Base-by-base conservation (phyloP, 306 rosid genomes). In the Cicer arietinum region DNA sequence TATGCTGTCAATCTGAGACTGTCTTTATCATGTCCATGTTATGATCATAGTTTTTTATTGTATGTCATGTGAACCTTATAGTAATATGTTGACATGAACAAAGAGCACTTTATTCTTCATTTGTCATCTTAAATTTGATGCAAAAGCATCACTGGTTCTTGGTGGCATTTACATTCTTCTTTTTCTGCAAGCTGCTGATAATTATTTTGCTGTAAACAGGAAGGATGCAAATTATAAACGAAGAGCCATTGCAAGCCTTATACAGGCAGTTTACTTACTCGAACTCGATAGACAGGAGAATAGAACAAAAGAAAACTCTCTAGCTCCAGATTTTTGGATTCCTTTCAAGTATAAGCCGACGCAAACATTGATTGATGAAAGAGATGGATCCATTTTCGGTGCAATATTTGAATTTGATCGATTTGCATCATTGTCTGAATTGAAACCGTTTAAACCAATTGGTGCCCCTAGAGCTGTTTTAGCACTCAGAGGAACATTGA, bases 341-440 rank as follows among this genome's bases (percentile, higher is more conserved):
- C 98, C 98, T 53, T 92, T 90, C 62, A 93, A 93, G 79, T 93
- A 90, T 86, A 90, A 88, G 77, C 86, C 88, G 37, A 69, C 80
- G 10, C 67, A 84, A 71, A 85, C 79, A 48, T 66, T 93, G 53
- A 78, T 89, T 53, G 97, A 93, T 71, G 86, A 93, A 81, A 86
- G 98, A 83, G 98, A 93, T 77, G 96, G 93, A 8, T 93, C 98
- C 48, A 89, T 89, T 63, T 91, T 93, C 17, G 98, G 97, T 22
- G 98, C 97, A 67, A 72, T 91, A 79, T 83, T 93, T 22, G 98
- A 93, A 75, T 93, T 96, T 96, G 97, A 93, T 75, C 66, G 90
- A 46, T 83, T 82, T 13, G 93, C 98, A 57, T 90, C 96, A 43
- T 51, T 91, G 65, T 79, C 90, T 46, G 90, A 85, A 54, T 76